phyloP scores from a whole-genome alignment of 805 yeast species.

The Spathaspora arborariae region DNA sequence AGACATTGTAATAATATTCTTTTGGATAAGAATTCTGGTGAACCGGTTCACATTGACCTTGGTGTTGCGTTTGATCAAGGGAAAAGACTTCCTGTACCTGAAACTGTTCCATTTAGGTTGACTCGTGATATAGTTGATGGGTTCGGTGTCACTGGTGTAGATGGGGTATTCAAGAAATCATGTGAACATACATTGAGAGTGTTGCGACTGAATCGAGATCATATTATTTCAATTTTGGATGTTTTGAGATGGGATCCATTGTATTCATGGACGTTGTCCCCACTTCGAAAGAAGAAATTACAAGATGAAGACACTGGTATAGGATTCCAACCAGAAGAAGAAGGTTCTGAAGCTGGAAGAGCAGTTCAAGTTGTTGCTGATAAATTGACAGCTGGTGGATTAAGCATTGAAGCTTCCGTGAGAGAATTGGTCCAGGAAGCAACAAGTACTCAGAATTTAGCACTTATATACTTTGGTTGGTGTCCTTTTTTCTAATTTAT shows the following conservation, averaged over 20 bases:
- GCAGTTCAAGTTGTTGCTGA: slow-evolving; percentile 72
- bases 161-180: slow-evolving; percentile 69
- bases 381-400: slow-evolving; percentile 61
- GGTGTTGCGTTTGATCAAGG: slow-evolving; percentile 98
- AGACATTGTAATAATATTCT: slow-evolving; percentile 89
- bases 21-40: slow-evolving; percentile 78
- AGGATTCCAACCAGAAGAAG: slow-evolving; percentile 25
- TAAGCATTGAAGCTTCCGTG: slow-evolving; percentile 82
- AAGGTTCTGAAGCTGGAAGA: slow-evolving; percentile 70
- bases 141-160: slow-evolving; percentile 78
- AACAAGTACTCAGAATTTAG: slow-evolving; percentile 58
- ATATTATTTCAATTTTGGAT: slow-evolving; percentile 76
- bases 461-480: slow-evolving; percentile 82
- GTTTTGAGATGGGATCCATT: slow-evolving; percentile 90
- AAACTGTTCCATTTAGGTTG: slow-evolving; percentile 87
- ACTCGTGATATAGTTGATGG: slow-evolving; percentile 90
- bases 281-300: slow-evolving; percentile 54
- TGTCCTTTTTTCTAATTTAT: slow-evolving; percentile 56
- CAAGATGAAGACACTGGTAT: slow-evolving; percentile 37
- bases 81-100: slow-evolving; percentile 77
- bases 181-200: slow-evolving; percentile 73
- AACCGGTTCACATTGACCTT: slow-evolving; percentile 91
- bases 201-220: slow-evolving; percentile 59
- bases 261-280: slow-evolving; percentile 87
- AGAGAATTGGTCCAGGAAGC: slow-evolving; percentile 80